These are phyloP conservation scores for Karstenula rhodostoma DNA, from an alignment of 2,329 filamentous ascomycete species.

Conservation along the genomic window DNA sequence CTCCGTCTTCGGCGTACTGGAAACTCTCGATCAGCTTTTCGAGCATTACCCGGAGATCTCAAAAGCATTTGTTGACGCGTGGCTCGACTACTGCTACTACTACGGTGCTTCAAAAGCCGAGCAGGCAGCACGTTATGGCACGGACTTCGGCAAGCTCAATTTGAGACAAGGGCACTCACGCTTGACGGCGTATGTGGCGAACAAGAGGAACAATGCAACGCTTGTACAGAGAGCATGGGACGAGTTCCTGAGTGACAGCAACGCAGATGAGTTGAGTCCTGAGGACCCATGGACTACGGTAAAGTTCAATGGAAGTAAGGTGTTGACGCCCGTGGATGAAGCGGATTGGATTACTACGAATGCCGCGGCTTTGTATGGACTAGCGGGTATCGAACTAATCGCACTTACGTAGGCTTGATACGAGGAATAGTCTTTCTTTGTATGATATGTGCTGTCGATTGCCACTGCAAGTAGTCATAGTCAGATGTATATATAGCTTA, in stretches of 20 bases:
- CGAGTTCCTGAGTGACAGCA: constrained; percentile 58
- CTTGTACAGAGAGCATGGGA: constrained; percentile 63
- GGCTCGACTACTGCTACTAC: constrained; percentile 69
- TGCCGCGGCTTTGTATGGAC: constrained; percentile 64
- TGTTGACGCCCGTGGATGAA: constrained; percentile 61
- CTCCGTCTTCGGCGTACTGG: constrained; percentile 66
- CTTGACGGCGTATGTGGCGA: constrained; percentile 63
- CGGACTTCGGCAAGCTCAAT: constrained; percentile 55
- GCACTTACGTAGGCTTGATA: constrained; percentile 39
- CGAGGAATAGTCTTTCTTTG: not conserved
- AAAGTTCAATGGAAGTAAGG: constrained; percentile 54
- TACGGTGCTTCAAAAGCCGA: constrained; percentile 60
- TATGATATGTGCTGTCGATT: too few relatives aligned
- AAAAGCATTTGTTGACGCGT: constrained; percentile 61
- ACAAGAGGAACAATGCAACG: constrained; percentile 54
- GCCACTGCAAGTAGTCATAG: too few relatives aligned
- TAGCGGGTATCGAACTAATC: constrained; percentile 65
- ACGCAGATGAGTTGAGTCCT: constrained; percentile 41
- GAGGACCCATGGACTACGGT: constrained; percentile 57
- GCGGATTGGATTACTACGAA: constrained; percentile 67
- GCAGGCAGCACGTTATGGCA: constrained; percentile 63
- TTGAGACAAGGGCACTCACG: constrained; percentile 67
- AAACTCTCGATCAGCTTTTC: constrained; percentile 65
- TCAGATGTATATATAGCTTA: too few relatives aligned
- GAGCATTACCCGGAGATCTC: constrained; percentile 60